A percentile compares a stretch with the other conserved stretches of the same genome.
Evolutionary conservation across 2,329 filamentous ascomycete species (phyloP).

Genomic region (Volutella citrinella): DNA sequence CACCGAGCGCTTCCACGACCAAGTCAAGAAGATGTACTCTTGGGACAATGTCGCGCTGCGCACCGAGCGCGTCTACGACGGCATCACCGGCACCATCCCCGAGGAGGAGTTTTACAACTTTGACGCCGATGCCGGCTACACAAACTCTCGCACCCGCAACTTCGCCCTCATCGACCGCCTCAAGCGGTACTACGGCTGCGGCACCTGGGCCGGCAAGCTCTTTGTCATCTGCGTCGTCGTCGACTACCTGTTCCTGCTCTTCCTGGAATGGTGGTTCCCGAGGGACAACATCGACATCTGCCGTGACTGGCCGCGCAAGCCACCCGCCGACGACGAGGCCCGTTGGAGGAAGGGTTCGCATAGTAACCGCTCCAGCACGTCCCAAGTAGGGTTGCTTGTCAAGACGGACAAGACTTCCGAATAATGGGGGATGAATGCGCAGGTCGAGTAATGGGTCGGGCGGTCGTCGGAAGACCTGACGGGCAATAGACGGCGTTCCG

Average conservation of each 20-base stretch:
- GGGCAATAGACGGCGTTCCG: too few relatives aligned
- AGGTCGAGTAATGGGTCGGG: too few relatives aligned
- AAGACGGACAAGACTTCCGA: too few relatives aligned
- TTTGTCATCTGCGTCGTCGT: slow-evolving; percentile 94
- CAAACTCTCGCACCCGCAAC: slow-evolving; percentile 71
- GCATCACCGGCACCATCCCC: slow-evolving; percentile 81
- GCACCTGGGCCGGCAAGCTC: slow-evolving; percentile 96
- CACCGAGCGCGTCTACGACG: slow-evolving; percentile 92
- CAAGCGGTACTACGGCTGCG: slow-evolving; percentile 96
- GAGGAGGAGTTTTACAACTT: slow-evolving; percentile 88
- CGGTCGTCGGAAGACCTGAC: too few relatives aligned
- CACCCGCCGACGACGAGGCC: slow-evolving; percentile 28
- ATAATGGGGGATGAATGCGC: too few relatives aligned
- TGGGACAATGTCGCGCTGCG: slow-evolving; percentile 94
- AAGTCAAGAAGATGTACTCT: slow-evolving; percentile 98
- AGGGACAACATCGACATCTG: slow-evolving; percentile 84
- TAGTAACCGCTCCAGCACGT: slow-evolving; percentile 33
- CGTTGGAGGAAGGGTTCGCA: slow-evolving; percentile 24
- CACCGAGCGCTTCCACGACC: slow-evolving; percentile 92
- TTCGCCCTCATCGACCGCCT: slow-evolving; percentile 92
- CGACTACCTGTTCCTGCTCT: slow-evolving; percentile 86
- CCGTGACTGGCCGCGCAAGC: slow-evolving; percentile 86
- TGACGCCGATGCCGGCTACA: slow-evolving; percentile 66
- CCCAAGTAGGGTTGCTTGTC: slow-evolving; percentile 26
- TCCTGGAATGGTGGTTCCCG: slow-evolving; percentile 85